Base-by-base conservation (phyloP, 208 protist genomes). In the Phytomonas francai region DNA sequence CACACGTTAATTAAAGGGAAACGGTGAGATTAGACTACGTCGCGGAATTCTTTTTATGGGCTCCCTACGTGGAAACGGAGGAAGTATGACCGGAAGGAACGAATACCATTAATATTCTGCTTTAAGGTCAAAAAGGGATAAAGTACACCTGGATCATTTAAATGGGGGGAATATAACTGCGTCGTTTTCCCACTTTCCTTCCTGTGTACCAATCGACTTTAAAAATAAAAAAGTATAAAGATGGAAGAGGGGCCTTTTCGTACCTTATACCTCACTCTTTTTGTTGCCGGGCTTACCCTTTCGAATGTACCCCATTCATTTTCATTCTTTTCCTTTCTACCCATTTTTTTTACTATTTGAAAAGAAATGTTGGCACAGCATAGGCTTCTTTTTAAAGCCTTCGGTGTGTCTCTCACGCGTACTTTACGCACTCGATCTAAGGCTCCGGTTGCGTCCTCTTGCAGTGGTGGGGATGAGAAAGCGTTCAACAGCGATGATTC, bases 161-260 rank as follows among this genome's bases (percentile, higher is more conserved):
- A 19, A 49, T 49, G 12, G 14, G 39, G 12, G 9, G 39, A 49
- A 49, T 49, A 12, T 49, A 12, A 19, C 12, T 49, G 39, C 16
- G 12, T 49, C 14, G 39, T 49, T 49, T 49, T 49, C 16, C 39
- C 14, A 49, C 12, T 49, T 19, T 49, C 39, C 39, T 49, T 49
- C 39, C 39, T 49, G 39, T 49, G 39, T 49, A 49, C 39, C 25
- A 68, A 56, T 1, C 22, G 60, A 9, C 42, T 36, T 51, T 67
- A 67, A 58, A 68, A 49, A 57, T 45, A 51, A 65, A 32, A 65
- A 65, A 12, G 42, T 29, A 49, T 33, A 5, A 29, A 27, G 59
- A n/a, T 63, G 28, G 16, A 6, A 34, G 4, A 2, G 6, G 29
- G 3, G 5, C 59, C 14, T 63, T 28, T 63, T 63, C 8, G 3